Base-by-base conservation (phyloP, 495 filamentous ascomycete species). In the Hypoxylon rickii region DNA sequence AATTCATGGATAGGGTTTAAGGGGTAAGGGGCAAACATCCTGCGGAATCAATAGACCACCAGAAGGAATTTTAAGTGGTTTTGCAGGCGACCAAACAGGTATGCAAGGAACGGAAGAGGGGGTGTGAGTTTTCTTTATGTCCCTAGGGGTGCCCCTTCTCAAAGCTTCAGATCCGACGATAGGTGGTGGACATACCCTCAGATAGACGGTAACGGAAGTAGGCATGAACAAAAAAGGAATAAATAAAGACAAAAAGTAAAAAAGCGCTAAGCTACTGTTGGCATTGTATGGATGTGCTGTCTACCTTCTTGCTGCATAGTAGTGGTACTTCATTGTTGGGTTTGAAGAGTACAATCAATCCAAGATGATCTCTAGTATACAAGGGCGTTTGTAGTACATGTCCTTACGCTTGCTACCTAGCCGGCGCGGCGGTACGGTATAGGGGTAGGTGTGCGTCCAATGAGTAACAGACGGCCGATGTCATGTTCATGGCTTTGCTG, bases 201-300 rank as follows among this genome's bases (percentile, higher is more conserved):
- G 41, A 52, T 56, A 62, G 58, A 61, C 47, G 52, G 52, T 52
- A 43, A 47, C 36, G 47, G 43, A 48, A 62, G 47, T 51, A 62
- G 39, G 42, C 53, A 57, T 45, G 59, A 48, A 34, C 7, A 49
- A 51, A 61, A 51, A 58, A 51, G 33, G 31, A 48, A 47, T 48
- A 57, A 63, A 57, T 57, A 63, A 57, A 63, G 43, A 63, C 26
- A 55, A 55, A 57, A 62, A 63, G 52, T 57, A 49, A 57, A 55
- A 61, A 51, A 52, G 39, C 48, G 41, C 2, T 12, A 17, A 38
- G 3, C 26, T 11, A 31, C 26, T 5, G 26, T 17, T 38, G n/a
- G 5, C 3, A 16, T 38, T 38, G 34, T 38, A 12, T 34, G 5
- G n/a, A 34, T 34, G 12, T 34, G 32, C 32, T 6, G 3, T 34